phyloP scores from a whole-genome alignment of 2,329 filamentous ascomycete species.

The Botrytis deweyae region DNA sequence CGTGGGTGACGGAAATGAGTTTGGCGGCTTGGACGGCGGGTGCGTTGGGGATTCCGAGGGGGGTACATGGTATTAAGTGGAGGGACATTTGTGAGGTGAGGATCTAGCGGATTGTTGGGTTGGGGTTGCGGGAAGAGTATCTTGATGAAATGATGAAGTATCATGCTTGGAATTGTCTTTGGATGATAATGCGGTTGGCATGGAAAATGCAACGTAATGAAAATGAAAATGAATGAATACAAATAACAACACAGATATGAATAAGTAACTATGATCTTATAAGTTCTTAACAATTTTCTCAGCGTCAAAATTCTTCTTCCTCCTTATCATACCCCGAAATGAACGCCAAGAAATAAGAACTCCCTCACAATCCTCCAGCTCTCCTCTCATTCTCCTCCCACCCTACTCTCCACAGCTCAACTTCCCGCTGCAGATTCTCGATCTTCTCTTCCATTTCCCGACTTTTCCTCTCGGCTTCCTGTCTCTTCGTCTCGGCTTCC shows the following conservation, averaged over 20 bases:
- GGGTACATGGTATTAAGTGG: conserved; percentile 39
- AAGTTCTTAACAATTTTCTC: not conserved
- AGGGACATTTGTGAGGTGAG: conserved; percentile 34
- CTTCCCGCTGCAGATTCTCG: no score
- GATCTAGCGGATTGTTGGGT: not conserved
- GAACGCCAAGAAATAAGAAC: no score
- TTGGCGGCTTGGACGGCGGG: conserved; percentile 41
- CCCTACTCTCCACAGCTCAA: no score
- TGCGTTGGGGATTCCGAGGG: conserved; percentile 40
- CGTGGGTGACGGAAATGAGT: conserved; percentile 41
- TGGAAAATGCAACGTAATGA: not conserved
- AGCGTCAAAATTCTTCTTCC: not conserved
- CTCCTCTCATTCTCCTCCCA: no score
- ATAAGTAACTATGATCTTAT: not conserved
- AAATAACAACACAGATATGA: not conserved
- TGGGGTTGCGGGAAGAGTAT: not conserved
- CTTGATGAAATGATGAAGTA: not conserved
- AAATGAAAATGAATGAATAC: not conserved
- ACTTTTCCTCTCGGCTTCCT: no score
- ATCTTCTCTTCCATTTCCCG: no score
- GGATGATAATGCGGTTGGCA: not conserved
- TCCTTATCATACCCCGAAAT: no score
- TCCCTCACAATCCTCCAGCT: no score
- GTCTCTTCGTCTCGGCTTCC: no score
- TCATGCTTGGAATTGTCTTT: not conserved